These are phyloP conservation scores for Malassezia globosa DNA, from an alignment of 1,284 basidiomycete genomes.

Conservation along the genomic window DNA sequence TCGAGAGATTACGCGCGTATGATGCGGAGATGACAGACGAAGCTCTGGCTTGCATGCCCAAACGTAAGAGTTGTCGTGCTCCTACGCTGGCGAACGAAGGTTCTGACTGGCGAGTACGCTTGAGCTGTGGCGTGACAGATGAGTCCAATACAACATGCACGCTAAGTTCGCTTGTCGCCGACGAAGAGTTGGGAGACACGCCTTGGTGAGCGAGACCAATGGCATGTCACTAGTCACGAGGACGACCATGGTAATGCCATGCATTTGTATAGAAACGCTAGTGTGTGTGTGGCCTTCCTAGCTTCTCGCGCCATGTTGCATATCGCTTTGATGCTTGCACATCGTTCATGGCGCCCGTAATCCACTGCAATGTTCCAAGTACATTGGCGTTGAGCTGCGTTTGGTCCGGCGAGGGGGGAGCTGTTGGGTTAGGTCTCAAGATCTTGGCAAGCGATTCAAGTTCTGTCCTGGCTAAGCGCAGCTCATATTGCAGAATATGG, in stretches of 20 bases:
- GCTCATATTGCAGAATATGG: conserved; percentile 3
- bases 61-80: background rate
- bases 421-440: background rate
- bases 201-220: too few species aligned
- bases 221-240: too few species aligned
- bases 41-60: background rate
- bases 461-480: background rate
- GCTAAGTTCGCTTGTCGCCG: conserved; percentile 1
- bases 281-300: background rate
- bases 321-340: conserved; percentile 5
- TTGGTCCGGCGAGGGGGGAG: background rate
- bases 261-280: too few species aligned
- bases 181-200: conserved; percentile 7
- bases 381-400: conserved; percentile 4
- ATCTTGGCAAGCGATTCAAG: conserved; percentile 6
- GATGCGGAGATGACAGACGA: background rate
- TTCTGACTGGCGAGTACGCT: conserved; percentile 3
- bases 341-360: background rate
- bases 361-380: conserved; percentile 12
- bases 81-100: background rate
- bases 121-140: too few species aligned
- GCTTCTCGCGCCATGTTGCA: conserved; percentile 1
- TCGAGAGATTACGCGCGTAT: background rate
- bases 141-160: background rate
- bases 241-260: too few species aligned